Conservation (phyloP, 495 filamentous ascomycete species). For the Hyaloscypha variabilis region DNA sequence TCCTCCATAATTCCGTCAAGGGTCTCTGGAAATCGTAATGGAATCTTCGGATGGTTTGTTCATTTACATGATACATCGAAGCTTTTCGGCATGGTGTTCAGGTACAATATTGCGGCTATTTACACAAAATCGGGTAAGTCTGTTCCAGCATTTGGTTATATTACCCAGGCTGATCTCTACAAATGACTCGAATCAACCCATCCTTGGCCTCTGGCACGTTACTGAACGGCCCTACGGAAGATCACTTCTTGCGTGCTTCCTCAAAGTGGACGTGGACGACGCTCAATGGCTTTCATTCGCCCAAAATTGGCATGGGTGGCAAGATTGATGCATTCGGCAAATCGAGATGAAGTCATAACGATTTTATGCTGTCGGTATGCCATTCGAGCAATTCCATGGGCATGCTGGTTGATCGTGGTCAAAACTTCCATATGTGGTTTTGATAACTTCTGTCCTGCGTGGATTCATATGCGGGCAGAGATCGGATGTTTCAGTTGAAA, state of each 20-base stretch:
- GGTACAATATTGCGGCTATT: neutral
- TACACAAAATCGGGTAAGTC: neutral
- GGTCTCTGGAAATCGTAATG: neutral
- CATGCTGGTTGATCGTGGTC: no score
- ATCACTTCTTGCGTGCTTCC: neutral
- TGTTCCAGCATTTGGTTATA: no score
- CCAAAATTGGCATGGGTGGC: neutral
- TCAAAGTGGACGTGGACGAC: neutral
- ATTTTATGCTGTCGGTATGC: no score
- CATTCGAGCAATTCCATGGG: no score
- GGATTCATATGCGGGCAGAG: no score
- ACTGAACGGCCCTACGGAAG: neutral
- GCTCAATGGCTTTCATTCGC: neutral
- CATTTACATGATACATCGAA: neutral
- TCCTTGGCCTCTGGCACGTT: no score
- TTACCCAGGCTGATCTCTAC: no score
- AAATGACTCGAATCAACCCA: no score
- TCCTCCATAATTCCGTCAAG: neutral
- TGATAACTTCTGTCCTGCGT: no score
- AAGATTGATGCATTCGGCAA: neutral
- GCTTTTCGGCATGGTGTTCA: neutral
- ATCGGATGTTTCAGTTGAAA: no score
- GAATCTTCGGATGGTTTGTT: neutral
- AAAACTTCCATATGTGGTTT: no score
- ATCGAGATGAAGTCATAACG: neutral